A percentile compares a stretch with the other conserved stretches of the same genome.
Conservation (phyloP, 345 rosid genomes). For the Psidium friedrichsthalianum region DNA sequence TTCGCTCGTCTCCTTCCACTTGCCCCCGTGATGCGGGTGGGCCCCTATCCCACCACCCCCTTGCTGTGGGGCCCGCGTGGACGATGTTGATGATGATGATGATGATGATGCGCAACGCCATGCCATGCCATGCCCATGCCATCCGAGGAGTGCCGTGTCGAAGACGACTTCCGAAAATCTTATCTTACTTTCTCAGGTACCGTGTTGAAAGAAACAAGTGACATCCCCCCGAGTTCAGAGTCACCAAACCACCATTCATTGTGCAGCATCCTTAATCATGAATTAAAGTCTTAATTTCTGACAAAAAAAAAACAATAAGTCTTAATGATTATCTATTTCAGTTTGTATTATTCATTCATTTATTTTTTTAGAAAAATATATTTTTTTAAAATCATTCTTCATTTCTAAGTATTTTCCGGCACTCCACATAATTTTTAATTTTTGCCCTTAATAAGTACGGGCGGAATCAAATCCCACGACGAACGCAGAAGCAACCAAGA, state of each 20-base stretch:
- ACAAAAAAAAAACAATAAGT: too few relatives aligned
- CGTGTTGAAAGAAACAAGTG: background rate
- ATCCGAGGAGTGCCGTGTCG: background rate
- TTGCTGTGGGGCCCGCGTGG: background rate
- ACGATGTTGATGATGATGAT: background rate
- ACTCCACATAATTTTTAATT: background rate
- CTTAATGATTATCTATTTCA: background rate
- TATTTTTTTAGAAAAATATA: background rate
- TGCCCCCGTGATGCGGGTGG: background rate
- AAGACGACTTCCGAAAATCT: background rate
- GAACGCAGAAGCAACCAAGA: background rate
- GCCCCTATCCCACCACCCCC: background rate
- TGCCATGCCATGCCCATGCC: background rate
- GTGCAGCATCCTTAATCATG: background rate
- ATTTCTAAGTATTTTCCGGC: background rate
- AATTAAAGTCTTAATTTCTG: background rate
- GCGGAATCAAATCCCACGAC: background rate
- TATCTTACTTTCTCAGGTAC: background rate
- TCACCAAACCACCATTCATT: background rate
- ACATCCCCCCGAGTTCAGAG: background rate
- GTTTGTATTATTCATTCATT: background rate
- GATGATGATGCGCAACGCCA: background rate
- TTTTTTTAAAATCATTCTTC: background rate
- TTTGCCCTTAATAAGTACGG: fast-evolving
- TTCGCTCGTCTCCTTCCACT: background rate